These are phyloP conservation scores for Aspergillus texensis DNA, from an alignment of 2,329 filamentous ascomycete genomes.

Conservation along the genomic window DNA sequence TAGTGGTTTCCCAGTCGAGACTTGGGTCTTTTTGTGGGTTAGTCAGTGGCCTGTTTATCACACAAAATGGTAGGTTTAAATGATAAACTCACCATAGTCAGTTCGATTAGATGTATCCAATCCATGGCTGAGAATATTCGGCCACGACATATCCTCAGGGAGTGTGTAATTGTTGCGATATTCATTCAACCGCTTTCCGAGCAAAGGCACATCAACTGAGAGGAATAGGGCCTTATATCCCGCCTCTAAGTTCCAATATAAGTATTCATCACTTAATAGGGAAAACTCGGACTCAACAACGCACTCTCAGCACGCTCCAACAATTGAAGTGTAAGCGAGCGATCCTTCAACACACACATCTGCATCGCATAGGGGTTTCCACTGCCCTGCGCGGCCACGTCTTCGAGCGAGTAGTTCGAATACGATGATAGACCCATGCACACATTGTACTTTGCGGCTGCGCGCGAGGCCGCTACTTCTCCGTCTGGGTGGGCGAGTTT, in stretches of 20 bases:
- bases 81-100: constrained; percentile 29
- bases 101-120: constrained; percentile 27
- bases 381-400: constrained; percentile 46
- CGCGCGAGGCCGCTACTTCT: constrained; percentile 53
- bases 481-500: constrained; percentile 56
- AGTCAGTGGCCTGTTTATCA: neutral
- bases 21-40: constrained; percentile 33
- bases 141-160: constrained; percentile 47
- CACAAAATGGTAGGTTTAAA: neutral
- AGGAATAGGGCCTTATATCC: constrained; percentile 60
- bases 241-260: constrained; percentile 30
- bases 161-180: constrained; percentile 56
- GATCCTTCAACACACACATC: constrained; percentile 56
- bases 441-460: constrained; percentile 47
- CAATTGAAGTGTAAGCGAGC: constrained; percentile 45
- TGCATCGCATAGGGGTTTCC: constrained; percentile 58
- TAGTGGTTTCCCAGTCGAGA: constrained; percentile 53
- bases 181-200: constrained; percentile 58
- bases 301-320: constrained; percentile 48
- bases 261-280: neutral
- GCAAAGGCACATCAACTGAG: constrained; percentile 57
- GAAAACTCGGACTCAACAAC: constrained; percentile 8
- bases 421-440: constrained; percentile 55
- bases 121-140: constrained; percentile 44
- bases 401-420: constrained; percentile 49